These are phyloP conservation scores for Sporopachydermia lactativora DNA, from an alignment of 805 yeast species.

Conservation along the genomic window DNA sequence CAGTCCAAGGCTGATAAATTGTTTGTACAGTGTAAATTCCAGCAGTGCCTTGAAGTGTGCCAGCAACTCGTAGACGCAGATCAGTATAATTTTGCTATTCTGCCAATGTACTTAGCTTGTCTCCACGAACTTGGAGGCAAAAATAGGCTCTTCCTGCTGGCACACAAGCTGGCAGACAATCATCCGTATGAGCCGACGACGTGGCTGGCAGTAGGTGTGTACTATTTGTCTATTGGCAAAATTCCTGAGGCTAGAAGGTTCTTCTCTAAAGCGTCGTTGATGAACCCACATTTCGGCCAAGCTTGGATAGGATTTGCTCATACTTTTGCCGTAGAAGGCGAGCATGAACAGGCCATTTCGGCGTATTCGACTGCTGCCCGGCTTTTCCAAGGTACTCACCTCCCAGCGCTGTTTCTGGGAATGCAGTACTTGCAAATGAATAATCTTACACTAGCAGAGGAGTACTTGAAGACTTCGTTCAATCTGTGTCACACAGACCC, in stretches of 20 bases:
- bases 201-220: slow-evolving; percentile 88
- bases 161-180: slow-evolving; percentile 76
- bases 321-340: slow-evolving; percentile 96
- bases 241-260: slow-evolving; percentile 73
- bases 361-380: slow-evolving; percentile 95
- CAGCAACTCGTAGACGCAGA: slow-evolving; percentile 39
- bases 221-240: slow-evolving; percentile 63
- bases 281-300: slow-evolving; percentile 82
- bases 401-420: slow-evolving; percentile 82
- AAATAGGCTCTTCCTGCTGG: slow-evolving; percentile 62
- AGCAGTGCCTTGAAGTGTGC: slow-evolving; percentile 61
- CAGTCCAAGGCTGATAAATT: slow-evolving; percentile 54
- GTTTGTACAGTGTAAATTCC: slow-evolving; percentile 66
- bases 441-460: slow-evolving; percentile 71
- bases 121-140: slow-evolving; percentile 73
- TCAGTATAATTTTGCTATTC: slow-evolving; percentile 51
- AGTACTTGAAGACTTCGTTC: slow-evolving; percentile 63
- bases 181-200: slow-evolving; percentile 74
- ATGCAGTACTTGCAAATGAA: slow-evolving; percentile 92
- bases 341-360: slow-evolving; percentile 94
- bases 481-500: slow-evolving; percentile 81
- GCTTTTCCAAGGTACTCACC: slow-evolving; percentile 70
- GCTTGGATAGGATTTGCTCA: slow-evolving; percentile 99
- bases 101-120: slow-evolving; percentile 74
- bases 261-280: slow-evolving; percentile 77